Evolutionary conservation across 2,329 filamentous ascomycete genomes (phyloP).

Genomic region (Fusarium cicatricum): DNA sequence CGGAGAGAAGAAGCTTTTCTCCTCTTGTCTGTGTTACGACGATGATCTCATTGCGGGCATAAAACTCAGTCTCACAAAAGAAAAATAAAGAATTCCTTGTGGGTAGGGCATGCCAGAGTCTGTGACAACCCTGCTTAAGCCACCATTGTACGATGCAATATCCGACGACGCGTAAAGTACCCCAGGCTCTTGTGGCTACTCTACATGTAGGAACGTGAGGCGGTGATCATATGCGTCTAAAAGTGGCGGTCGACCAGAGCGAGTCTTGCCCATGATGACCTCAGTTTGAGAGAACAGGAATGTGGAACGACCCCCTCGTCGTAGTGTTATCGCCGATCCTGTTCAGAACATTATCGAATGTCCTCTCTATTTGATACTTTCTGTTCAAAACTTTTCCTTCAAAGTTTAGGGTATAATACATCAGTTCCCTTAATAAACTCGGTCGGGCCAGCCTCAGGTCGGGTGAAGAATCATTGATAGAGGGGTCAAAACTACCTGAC

Average conservation of each 20-base stretch:
- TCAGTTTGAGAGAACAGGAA: slow-evolving; percentile 18
- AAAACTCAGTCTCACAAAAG: not conserved
- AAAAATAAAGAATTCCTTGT: not conserved
- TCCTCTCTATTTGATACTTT: slow-evolving; percentile 15
- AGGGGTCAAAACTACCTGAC: too few species aligned
- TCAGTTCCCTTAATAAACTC: slow-evolving; percentile 10
- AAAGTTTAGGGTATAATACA: slow-evolving; percentile 7
- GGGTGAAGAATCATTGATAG: too few species aligned
- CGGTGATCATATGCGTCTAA: too few species aligned
- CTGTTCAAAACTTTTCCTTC: slow-evolving; percentile 15
- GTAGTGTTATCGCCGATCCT: slow-evolving; percentile 3
- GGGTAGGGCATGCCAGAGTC: slow-evolving; percentile 12
- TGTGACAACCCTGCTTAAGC: slow-evolving; percentile 15
- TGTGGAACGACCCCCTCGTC: slow-evolving; percentile 4
- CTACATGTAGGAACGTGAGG: not conserved
- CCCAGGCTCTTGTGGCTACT: not conserved
- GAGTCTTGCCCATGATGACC: slow-evolving; percentile 11
- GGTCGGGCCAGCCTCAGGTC: slow-evolving; percentile 5
- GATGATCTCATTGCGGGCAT: not conserved
- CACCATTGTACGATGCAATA: slow-evolving; percentile 1
- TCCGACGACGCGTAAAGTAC: slow-evolving; percentile 3
- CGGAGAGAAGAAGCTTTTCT: too few species aligned
- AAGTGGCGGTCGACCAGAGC: not conserved
- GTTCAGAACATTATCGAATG: not conserved
- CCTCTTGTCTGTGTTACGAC: too few species aligned